A percentile compares a stretch with the other conserved stretches of the same genome.
phyloP scores from a whole-genome alignment of 2,329 filamentous ascomycete genomes.

The Mycocentrospora acerina region DNA sequence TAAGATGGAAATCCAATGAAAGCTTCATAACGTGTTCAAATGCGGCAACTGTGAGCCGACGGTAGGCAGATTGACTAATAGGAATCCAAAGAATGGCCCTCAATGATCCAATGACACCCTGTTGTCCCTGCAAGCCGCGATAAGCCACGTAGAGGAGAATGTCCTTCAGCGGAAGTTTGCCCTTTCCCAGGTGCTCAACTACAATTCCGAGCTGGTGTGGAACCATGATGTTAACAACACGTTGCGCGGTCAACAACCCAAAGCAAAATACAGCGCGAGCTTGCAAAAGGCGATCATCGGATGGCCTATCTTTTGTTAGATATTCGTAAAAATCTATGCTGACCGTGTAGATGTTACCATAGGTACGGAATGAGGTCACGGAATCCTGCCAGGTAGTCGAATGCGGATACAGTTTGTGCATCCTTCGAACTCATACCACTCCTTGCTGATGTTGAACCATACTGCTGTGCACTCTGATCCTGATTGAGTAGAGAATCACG shows the following conservation, averaged over 20 bases:
- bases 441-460: no score
- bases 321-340: slow-evolving; percentile 39
- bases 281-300: slow-evolving; percentile 47
- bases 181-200: slow-evolving; percentile 46
- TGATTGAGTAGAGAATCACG: no score
- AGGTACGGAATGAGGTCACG: slow-evolving; percentile 50
- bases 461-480: no score
- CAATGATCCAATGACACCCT: slow-evolving; percentile 47
- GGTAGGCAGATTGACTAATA: slow-evolving; percentile 49
- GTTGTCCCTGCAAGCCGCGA: slow-evolving; percentile 50
- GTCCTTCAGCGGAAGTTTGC: slow-evolving; percentile 46
- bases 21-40: slow-evolving; percentile 53
- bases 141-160: slow-evolving; percentile 50
- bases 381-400: slow-evolving; percentile 52
- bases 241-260: slow-evolving; percentile 46
- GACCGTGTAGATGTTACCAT: slow-evolving; percentile 33
- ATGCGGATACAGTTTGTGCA: slow-evolving; percentile 37
- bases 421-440: neutral
- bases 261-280: slow-evolving; percentile 46
- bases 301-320: no score
- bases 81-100: slow-evolving; percentile 53
- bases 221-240: slow-evolving; percentile 48
- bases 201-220: slow-evolving; percentile 48
- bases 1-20: slow-evolving; percentile 55
- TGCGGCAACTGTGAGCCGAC: slow-evolving; percentile 47